Conservation (phyloP, 495 filamentous ascomycete genomes). For the Saxophila tyrrhenica region DNA sequence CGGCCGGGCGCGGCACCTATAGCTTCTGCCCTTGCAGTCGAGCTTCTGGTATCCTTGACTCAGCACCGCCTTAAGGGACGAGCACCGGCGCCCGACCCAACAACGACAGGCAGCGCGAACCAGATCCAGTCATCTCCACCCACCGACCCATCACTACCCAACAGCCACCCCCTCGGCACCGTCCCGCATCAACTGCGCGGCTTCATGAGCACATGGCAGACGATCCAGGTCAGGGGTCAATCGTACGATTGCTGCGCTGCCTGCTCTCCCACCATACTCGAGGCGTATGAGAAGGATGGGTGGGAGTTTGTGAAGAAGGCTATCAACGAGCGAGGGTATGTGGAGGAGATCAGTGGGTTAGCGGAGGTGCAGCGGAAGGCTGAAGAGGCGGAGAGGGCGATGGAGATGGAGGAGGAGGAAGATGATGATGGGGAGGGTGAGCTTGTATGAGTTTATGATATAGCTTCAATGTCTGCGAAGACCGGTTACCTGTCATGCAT, state of each 20-base stretch:
- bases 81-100: slow-evolving; percentile 42
- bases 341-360: slow-evolving; percentile 81
- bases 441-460: slow-evolving; percentile 1
- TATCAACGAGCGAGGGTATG: slow-evolving; percentile 71
- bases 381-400: slow-evolving; percentile 50
- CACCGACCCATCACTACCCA: slow-evolving; percentile 20
- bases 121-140: slow-evolving; percentile 24
- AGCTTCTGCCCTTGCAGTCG: slow-evolving; percentile 84
- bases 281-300: slow-evolving; percentile 57
- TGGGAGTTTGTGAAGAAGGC: slow-evolving; percentile 88
- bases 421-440: neutral
- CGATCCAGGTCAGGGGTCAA: slow-evolving; percentile 65
- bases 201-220: slow-evolving; percentile 77
- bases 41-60: slow-evolving; percentile 73
- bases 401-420: slow-evolving; percentile 16
- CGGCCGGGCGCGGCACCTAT: slow-evolving; percentile 85
- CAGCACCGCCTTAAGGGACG: slow-evolving; percentile 62
- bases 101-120: slow-evolving; percentile 31
- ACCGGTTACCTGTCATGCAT: too few relatives aligned
- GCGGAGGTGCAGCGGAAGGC: slow-evolving; percentile 82
- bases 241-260: slow-evolving; percentile 89
- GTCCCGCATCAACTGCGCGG: slow-evolving; percentile 91
- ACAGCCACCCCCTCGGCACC: slow-evolving; percentile 66
- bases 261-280: slow-evolving; percentile 66
- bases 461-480: neutral